Percentiles rank a stretch among this genome's conserved stretches.
Conservation (phyloP, 148 eudicot species). For the Rheum nobile region DNA sequence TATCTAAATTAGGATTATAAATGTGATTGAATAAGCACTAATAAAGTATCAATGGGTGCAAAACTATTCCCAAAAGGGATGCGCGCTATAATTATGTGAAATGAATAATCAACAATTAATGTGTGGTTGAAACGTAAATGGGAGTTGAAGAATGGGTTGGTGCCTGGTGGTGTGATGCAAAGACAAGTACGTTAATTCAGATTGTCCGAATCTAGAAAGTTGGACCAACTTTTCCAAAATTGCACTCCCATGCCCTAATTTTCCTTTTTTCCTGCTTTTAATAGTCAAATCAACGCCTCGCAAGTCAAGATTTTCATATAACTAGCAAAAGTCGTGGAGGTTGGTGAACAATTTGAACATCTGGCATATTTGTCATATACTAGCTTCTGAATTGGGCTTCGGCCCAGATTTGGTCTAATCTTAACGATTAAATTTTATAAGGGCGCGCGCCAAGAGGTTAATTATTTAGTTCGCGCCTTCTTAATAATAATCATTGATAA, state of each 20-base stretch:
- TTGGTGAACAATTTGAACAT: neutral
- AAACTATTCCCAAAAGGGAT: too few relatives aligned
- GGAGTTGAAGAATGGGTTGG: neutral
- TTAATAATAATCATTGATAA: neutral
- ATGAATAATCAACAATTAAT: neutral
- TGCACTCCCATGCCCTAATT: neutral
- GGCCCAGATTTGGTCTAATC: neutral
- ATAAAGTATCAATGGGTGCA: too few relatives aligned
- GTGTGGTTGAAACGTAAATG: neutral
- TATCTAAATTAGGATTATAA: too few relatives aligned
- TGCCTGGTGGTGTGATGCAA: constrained; percentile 8
- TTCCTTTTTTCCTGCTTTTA: neutral
- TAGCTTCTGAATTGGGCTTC: neutral
- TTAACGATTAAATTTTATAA: too few relatives aligned
- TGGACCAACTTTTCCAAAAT: neutral
- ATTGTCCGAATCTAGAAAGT: neutral
- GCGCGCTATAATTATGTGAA: neutral
- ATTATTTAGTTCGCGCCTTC: too few relatives aligned
- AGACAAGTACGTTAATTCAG: neutral
- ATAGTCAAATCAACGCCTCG: neutral
- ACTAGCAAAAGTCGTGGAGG: neutral
- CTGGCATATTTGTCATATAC: neutral
- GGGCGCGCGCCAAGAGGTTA: neutral
- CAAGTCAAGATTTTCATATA: neutral
- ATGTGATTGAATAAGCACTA: too few relatives aligned